Base-by-base conservation (phyloP, 2,329 filamentous ascomycete genomes). In the Calonectria fujianensis region DNA sequence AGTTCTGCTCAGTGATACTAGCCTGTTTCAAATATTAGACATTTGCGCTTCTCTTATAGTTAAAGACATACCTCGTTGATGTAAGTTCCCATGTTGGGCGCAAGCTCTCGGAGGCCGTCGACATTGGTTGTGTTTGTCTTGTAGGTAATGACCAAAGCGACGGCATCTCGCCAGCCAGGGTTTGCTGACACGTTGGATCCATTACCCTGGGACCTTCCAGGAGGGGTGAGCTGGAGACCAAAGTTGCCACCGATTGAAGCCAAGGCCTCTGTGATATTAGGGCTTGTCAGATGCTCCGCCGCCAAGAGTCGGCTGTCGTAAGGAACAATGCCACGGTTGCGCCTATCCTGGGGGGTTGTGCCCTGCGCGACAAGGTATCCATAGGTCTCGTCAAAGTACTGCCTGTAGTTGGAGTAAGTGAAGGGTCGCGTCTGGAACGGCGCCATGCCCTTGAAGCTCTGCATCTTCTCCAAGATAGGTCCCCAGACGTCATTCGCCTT, bases 51-150 rank as follows among this genome's bases (percentile, higher is more conserved):
- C 13, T 14, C 3, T 16, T 10, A 48, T 10, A 18, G 20, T 5
- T 4, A 2, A 10, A 18, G 13, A 16, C 57, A 3, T 24, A 61
- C 57, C 57, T 61, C 57, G 10, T 61, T 61, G 13, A 61, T 61
- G 7, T 61, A 61, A 29, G 57, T 27, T 18, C 57, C 57, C 35
- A 61, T 61, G 8, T 61, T 24, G 16, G 57, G 57, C 5, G 57
- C 57, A 18, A 61, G 57, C 16, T 41, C n/a, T 20, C 57, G 35
- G 14, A 61, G 57, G 8, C 57, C 57, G 10, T 14, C 16, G 9
- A 24, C 24, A 35, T 18, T 37, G 37, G 57, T 37, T 3, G 35
- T 37, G 7, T 32, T 13, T 10, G 51, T 54, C 29, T 32, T 54
- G 27, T 9, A 32, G 14, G n/a, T 35, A 20, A 61, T 37, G n/a